phyloP scores from a whole-genome alignment of 1,284 basidiomycete species.

The Ustilago loliicola region DNA sequence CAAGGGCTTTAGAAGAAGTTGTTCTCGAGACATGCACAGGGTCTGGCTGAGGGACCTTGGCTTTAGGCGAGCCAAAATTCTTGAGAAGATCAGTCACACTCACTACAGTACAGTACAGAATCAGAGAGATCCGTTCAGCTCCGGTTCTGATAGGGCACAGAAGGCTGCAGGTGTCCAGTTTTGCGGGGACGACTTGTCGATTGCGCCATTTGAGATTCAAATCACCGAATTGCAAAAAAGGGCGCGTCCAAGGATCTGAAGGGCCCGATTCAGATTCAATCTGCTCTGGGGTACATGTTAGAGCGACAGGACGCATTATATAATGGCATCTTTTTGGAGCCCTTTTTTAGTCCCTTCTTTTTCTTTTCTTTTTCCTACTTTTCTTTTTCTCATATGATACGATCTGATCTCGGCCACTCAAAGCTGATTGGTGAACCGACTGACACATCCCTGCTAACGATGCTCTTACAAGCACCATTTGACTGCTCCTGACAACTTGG shows the following conservation, averaged over 20 bases:
- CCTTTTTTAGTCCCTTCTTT: background rate
- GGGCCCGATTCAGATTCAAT: background rate
- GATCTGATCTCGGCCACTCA: background rate
- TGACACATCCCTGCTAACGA: too few relatives aligned
- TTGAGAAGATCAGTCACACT: background rate
- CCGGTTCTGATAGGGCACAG: background rate
- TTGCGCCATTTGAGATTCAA: slow-evolving; percentile 8
- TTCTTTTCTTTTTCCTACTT: background rate
- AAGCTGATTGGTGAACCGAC: too few relatives aligned
- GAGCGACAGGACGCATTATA: background rate
- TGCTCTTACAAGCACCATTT: too few relatives aligned
- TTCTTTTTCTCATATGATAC: background rate
- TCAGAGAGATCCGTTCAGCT: background rate
- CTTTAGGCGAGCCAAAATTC: slow-evolving; percentile 1
- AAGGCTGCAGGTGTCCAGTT: background rate
- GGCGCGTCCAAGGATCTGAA: background rate
- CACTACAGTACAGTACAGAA: background rate
- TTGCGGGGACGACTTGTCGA: slow-evolving; percentile 2
- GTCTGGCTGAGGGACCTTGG: background rate
- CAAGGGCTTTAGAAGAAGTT: background rate
- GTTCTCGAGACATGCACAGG: background rate
- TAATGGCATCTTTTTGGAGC: too few relatives aligned
- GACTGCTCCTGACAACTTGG: too few relatives aligned
- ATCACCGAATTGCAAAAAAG: background rate
- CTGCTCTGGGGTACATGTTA: background rate